Evolutionary conservation across 257 asterid genomes (phyloP).

Genomic region (Solanum sejunctum): DNA sequence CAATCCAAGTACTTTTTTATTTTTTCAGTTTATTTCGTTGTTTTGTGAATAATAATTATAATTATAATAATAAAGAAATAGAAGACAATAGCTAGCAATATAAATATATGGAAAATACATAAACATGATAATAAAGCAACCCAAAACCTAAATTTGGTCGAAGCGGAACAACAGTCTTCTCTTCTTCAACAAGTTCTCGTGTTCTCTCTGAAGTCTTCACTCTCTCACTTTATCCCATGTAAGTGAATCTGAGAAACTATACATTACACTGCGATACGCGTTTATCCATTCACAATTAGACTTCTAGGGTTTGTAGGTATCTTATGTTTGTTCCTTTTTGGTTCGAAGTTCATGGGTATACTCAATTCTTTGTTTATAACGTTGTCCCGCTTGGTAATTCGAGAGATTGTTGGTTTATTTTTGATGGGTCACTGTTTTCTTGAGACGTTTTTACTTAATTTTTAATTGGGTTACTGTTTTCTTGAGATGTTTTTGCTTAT

Average conservation of each 20-base stretch:
- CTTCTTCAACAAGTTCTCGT: neutral
- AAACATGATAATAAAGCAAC: neutral
- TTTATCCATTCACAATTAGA: neutral
- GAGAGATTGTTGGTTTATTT: neutral
- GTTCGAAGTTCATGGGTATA: neutral
- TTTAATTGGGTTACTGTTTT: neutral
- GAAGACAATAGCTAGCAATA: neutral
- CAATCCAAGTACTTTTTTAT: neutral
- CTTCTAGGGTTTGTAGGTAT: neutral
- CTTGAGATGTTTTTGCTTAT: neutral
- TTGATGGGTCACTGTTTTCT: neutral
- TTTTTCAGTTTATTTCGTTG: neutral
- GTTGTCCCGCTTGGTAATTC: neutral
- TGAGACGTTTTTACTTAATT: neutral
- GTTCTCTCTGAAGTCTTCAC: neutral
- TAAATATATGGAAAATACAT: neutral
- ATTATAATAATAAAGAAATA: neutral
- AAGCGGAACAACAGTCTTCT: neutral
- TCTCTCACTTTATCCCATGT: neutral
- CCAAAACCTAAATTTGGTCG: neutral
- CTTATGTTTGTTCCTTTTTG: neutral
- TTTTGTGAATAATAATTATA: neutral
- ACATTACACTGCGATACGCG: neutral
- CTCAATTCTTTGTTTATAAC: neutral
- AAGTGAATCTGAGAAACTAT: neutral